Evolutionary conservation across 257 asterid species (phyloP).

Genomic region (Echium plantagineum): DNA sequence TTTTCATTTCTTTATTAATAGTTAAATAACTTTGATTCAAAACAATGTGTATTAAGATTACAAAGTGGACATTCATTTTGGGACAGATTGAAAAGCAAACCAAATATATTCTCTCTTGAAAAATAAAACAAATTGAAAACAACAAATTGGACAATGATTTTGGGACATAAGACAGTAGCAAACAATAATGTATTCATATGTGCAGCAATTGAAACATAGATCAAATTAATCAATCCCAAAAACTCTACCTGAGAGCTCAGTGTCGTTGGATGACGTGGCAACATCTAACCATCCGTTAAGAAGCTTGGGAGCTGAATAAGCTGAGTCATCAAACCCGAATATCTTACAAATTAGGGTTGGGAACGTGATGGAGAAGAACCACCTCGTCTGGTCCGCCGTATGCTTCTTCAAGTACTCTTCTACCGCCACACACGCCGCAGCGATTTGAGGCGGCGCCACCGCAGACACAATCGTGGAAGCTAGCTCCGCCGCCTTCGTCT

Average conservation of each 20-base stretch:
- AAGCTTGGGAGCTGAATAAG: slow-evolving; percentile 27
- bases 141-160: no score
- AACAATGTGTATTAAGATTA: no score
- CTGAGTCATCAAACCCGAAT: slow-evolving; percentile 75
- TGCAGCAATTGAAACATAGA: no score
- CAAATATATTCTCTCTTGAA: no score
- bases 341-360: slow-evolving; percentile 74
- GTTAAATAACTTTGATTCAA: no score
- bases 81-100: no score
- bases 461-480: slow-evolving; percentile 52
- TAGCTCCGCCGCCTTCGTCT: slow-evolving; percentile 57
- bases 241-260: slow-evolving; percentile 57
- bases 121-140: no score
- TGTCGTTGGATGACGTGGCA: slow-evolving; percentile 39
- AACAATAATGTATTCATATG: neutral
- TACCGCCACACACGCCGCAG: slow-evolving; percentile 60
- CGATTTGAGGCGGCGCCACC: slow-evolving; percentile 41
- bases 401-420: slow-evolving; percentile 61
- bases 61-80: no score
- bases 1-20: no score
- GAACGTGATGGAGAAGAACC: slow-evolving; percentile 90
- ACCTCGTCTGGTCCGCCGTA: slow-evolving; percentile 65
- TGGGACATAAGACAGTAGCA: no score
- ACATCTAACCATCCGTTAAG: slow-evolving; percentile 78
- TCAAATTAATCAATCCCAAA: neutral